A percentile compares a stretch with the other conserved stretches of the same genome.
These are phyloP conservation scores for Candida sp. DNA, from an alignment of 1,139 yeast genomes.

Conservation along the genomic window DNA sequence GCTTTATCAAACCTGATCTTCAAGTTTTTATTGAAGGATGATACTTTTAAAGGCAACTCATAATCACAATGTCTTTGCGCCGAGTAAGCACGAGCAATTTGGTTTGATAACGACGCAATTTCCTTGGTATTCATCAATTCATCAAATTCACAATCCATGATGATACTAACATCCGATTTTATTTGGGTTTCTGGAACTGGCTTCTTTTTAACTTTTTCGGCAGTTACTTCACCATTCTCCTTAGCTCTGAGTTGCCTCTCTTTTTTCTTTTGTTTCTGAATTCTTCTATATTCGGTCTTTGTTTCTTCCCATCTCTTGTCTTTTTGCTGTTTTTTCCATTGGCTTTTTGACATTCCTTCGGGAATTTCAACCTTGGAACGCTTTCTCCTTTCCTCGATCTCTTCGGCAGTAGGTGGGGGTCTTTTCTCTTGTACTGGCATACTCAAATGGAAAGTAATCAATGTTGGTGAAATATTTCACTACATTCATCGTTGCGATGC, in stretches of 20 bases:
- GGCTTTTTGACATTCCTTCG: conserved; percentile 81
- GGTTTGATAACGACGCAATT: conserved; percentile 72
- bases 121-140: conserved; percentile 83
- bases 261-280: conserved; percentile 54
- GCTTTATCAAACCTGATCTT: conserved; percentile 65
- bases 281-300: conserved; percentile 53
- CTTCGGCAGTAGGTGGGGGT: conserved; percentile 12
- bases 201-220: conserved; percentile 22
- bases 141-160: conserved; percentile 89
- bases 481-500: not conserved
- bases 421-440: conserved; percentile 1
- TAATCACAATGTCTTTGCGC: conserved; percentile 63
- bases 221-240: conserved; percentile 16
- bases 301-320: conserved; percentile 60
- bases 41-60: conserved; percentile 57
- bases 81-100: conserved; percentile 79
- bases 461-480: not conserved
- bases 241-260: conserved; percentile 31
- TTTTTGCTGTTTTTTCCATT: conserved; percentile 72
- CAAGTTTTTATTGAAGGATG: conserved; percentile 66
- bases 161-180: conserved; percentile 47
- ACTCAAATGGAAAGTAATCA: too few relatives aligned
- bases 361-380: conserved; percentile 35
- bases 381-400: conserved; percentile 11
- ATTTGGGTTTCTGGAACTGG: conserved; percentile 37